A percentile compares a stretch with the other conserved stretches of the same genome.
phyloP scores from a whole-genome alignment of 2,329 filamentous ascomycete genomes.

The Pezicula neosporulosa region DNA sequence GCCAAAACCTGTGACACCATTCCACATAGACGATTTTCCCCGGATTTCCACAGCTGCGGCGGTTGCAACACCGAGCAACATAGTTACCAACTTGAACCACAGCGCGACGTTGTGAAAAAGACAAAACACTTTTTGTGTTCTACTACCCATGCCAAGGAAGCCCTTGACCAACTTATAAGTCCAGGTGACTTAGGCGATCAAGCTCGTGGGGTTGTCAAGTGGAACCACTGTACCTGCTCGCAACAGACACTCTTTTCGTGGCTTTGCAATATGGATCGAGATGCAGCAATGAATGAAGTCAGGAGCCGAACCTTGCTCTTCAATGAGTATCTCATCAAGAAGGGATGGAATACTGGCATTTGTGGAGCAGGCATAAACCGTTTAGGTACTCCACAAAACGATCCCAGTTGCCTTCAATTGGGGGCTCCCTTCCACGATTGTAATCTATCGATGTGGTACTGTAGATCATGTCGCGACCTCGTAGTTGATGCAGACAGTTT shows the following conservation, averaged over 20 bases:
- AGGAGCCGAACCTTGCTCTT: neutral
- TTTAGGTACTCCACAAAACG: too few relatives aligned
- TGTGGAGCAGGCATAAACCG: neutral
- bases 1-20: neutral
- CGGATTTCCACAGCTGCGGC: neutral
- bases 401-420: too few relatives aligned
- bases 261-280: slow-evolving; percentile 1
- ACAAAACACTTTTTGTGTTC: neutral
- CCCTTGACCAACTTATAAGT: neutral
- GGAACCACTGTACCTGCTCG: neutral
- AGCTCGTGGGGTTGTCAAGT: neutral
- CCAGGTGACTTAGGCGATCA: too few relatives aligned
- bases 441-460: neutral
- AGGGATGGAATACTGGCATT: neutral
- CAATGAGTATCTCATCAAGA: neutral
- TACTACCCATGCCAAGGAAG: neutral
- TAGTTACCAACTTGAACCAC: neutral
- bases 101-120: neutral
- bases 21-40: neutral
- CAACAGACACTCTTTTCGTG: neutral
- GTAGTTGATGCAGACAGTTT: neutral
- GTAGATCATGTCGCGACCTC: neutral
- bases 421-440: neutral
- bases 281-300: neutral
- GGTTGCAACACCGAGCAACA: neutral